phyloP scores from a whole-genome alignment of 2,329 filamentous ascomycete species.

The Neoscytalidium dimidiatum region DNA sequence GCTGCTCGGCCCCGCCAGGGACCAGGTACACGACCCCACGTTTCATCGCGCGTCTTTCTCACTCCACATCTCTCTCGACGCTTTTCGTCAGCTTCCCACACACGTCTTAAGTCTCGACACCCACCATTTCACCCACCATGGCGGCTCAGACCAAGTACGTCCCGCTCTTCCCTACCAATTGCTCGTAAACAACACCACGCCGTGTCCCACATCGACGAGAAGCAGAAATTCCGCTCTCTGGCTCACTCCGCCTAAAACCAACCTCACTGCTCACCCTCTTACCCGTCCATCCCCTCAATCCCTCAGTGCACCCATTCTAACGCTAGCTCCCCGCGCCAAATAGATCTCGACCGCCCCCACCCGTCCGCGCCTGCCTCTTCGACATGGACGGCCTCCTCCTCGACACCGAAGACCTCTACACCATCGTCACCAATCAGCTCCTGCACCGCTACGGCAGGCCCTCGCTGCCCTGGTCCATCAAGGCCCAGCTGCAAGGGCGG shows the following conservation, averaged over 20 bases:
- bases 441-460: slow-evolving; percentile 74
- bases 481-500: slow-evolving; percentile 79
- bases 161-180: background rate
- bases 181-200: background rate
- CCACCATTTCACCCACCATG: background rate
- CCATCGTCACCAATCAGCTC: slow-evolving; percentile 77
- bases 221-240: background rate
- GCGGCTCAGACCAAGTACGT: slow-evolving; percentile 14
- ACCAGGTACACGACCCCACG: slow-evolving; percentile 14
- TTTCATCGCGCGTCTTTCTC: background rate
- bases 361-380: slow-evolving; percentile 86
- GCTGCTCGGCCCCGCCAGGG: background rate
- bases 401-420: slow-evolving; percentile 90
- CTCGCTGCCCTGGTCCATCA: slow-evolving; percentile 86
- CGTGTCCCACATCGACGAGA: background rate
- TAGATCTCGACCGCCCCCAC: too few relatives aligned
- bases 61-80: background rate
- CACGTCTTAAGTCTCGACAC: too few relatives aligned
- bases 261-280: background rate
- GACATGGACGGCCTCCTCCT: slow-evolving; percentile 98
- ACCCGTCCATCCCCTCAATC: background rate
- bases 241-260: background rate
- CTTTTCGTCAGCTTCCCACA: background rate
- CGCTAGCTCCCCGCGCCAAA: background rate
- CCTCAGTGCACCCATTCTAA: background rate